Evolutionary conservation across 1,284 basidiomycete genomes (phyloP).

Genomic region (Laetiporus sulphureus): DNA sequence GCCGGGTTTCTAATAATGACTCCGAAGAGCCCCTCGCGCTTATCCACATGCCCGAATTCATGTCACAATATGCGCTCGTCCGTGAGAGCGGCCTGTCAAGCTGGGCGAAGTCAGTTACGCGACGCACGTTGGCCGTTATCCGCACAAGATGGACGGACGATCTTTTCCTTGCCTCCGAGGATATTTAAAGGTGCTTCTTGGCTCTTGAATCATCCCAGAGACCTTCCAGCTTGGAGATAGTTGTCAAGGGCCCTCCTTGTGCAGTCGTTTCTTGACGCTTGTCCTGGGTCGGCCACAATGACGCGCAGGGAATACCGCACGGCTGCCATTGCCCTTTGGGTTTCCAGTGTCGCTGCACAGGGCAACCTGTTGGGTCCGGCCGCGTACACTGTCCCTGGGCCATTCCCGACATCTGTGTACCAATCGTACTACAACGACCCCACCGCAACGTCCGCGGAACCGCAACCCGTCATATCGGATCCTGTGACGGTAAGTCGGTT

Average conservation of each 20-base stretch:
- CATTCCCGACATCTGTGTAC: constrained; percentile 59
- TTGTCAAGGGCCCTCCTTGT: not conserved
- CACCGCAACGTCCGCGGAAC: constrained; percentile 59
- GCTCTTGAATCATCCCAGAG: too few relatives aligned
- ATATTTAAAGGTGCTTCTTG: too few relatives aligned
- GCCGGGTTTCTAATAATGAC: too few relatives aligned
- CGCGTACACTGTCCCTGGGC: constrained; percentile 51
- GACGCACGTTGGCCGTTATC: constrained; percentile 4
- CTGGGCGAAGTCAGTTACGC: not conserved
- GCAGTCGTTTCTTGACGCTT: constrained; percentile 1
- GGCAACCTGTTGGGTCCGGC: constrained; percentile 33
- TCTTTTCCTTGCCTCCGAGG: not conserved
- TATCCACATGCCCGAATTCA: too few relatives aligned
- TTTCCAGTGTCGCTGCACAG: too few relatives aligned
- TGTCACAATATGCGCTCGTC: too few relatives aligned
- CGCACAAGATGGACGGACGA: not conserved
- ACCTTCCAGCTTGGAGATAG: too few relatives aligned
- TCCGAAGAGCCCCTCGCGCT: too few relatives aligned
- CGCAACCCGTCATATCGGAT: constrained; percentile 66
- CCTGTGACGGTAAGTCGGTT: constrained; percentile 45
- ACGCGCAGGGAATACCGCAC: not conserved
- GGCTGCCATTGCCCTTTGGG: constrained; percentile 2
- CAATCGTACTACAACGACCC: constrained; percentile 63
- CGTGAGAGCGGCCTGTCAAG: not conserved
- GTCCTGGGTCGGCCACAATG: not conserved